Conservation (phyloP, 2,329 filamentous ascomycete species). For the Colletotrichum sp. region DNA sequence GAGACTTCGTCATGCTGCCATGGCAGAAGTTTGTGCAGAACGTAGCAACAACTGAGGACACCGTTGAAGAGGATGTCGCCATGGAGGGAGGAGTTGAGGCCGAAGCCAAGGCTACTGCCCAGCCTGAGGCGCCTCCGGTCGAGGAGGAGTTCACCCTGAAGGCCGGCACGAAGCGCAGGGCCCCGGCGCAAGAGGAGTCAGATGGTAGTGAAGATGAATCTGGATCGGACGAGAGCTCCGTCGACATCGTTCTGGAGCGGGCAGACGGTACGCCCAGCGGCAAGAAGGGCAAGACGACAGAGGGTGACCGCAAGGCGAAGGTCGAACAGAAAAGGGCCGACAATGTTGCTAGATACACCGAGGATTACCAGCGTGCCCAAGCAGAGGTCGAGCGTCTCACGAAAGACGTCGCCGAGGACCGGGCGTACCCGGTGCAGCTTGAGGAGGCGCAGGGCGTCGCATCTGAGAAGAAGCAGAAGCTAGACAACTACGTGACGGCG, state of each 20-base stretch:
- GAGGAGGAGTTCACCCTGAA: conserved; percentile 59
- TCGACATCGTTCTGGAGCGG: conserved; percentile 10
- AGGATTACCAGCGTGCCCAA: conserved; percentile 37
- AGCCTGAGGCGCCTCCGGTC: conserved; percentile 25
- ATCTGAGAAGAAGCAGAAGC: conserved; percentile 22
- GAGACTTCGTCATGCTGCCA: conserved; percentile 52
- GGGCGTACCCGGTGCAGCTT: conserved; percentile 21
- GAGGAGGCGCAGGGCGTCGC: conserved; percentile 28
- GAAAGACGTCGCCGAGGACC: conserved; percentile 33
- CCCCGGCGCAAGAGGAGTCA: conserved; percentile 29
- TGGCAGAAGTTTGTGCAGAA: conserved; percentile 49
- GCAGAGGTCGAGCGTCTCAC: conserved; percentile 23
- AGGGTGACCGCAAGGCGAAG: conserved; percentile 12
- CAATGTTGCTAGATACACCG: conserved; percentile 27
- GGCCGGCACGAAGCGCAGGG: conserved; percentile 58
- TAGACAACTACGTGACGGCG: conserved; percentile 8
- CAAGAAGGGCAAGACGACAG: conserved; percentile 26
- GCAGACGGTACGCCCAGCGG: neutral
- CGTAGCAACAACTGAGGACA: conserved; percentile 13
- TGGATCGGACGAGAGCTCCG: conserved; percentile 28
- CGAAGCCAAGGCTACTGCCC: conserved; percentile 27
- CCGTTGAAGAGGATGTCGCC: conserved; percentile 26
- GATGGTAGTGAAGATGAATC: conserved; percentile 29
- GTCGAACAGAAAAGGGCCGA: conserved; percentile 23
- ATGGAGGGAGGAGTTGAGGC: conserved; percentile 15